phyloP scores from a whole-genome alignment of 352 stramenopile species.

The Saprolegnia diclina region DNA sequence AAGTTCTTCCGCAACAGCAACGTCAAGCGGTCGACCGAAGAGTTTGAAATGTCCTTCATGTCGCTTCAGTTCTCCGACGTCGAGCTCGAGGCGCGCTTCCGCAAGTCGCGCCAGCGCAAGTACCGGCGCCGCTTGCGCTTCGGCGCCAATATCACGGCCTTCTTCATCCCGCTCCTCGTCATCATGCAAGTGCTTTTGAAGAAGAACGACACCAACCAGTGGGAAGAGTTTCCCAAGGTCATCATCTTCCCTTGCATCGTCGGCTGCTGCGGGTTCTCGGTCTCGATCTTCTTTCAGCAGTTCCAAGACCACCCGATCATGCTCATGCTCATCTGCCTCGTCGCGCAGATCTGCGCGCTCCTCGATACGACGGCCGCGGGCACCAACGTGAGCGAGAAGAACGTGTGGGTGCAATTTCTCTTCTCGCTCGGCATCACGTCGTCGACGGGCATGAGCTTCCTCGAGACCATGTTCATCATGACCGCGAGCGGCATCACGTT shows the following conservation, averaged over 20 bases:
- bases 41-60: constrained; percentile 68
- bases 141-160: constrained; percentile 63
- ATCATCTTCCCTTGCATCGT: constrained; percentile 80
- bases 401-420: constrained; percentile 84
- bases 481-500: constrained; percentile 61
- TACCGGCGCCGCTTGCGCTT: constrained; percentile 73
- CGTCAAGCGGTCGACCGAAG: constrained; percentile 43
- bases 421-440: constrained; percentile 78
- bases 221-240: constrained; percentile 61
- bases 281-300: constrained; percentile 51
- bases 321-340: constrained; percentile 56
- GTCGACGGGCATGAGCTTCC: constrained; percentile 68
- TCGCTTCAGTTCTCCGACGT: constrained; percentile 63
- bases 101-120: constrained; percentile 43
- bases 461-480: constrained; percentile 57
- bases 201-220: constrained; percentile 55
- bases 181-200: constrained; percentile 85
- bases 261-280: constrained; percentile 63
- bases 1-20: constrained; percentile 22
- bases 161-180: constrained; percentile 79
- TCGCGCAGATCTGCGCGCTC: constrained; percentile 66
- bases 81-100: constrained; percentile 64
- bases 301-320: constrained; percentile 53
- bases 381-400: constrained; percentile 68
- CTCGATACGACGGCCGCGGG: constrained; percentile 68